Conservation (phyloP, 805 yeast genomes). For the Pichia gijzeniarum region DNA sequence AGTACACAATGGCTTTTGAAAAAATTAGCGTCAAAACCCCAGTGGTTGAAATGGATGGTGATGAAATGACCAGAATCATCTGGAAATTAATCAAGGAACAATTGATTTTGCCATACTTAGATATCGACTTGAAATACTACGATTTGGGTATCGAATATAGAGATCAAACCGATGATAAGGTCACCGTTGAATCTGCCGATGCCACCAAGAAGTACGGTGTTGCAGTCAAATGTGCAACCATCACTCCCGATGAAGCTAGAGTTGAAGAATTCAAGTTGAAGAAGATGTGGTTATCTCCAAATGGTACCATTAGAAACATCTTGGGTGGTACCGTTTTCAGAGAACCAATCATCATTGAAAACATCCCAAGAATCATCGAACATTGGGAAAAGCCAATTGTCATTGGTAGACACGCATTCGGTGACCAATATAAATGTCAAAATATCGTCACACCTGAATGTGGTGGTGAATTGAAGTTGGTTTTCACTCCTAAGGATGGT, state of each 20-base stretch:
- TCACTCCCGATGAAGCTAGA: constrained; percentile 96
- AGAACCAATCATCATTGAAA: constrained; percentile 85
- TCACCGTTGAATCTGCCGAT: constrained; percentile 82
- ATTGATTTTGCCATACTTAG: constrained; percentile 77
- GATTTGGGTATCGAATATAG: constrained; percentile 84
- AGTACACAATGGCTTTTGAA: constrained; percentile 19
- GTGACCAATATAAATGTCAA: constrained; percentile 94
- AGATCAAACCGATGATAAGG: constrained; percentile 82
- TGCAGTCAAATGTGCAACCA: constrained; percentile 96
- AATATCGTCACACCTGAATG: constrained; percentile 69
- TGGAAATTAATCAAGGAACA: constrained; percentile 88
- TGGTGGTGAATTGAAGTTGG: constrained; percentile 74
- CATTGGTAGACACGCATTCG: constrained; percentile 96
- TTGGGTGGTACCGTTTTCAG: constrained; percentile 96
- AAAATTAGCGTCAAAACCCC: constrained; percentile 83
- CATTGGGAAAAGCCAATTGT: constrained; percentile 94
- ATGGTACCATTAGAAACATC: constrained; percentile 93
- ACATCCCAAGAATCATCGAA: constrained; percentile 83
- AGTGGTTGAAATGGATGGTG: constrained; percentile 96
- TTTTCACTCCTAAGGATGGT: constrained; percentile 67
- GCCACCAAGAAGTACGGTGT: constrained; percentile 87
- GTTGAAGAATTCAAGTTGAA: constrained; percentile 85
- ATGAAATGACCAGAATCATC: constrained; percentile 94
- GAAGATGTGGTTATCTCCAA: constrained; percentile 97
- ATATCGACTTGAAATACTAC: constrained; percentile 84